Conservation (phyloP, 202 grass and related monocot genomes). For the Panicum virgatum region DNA sequence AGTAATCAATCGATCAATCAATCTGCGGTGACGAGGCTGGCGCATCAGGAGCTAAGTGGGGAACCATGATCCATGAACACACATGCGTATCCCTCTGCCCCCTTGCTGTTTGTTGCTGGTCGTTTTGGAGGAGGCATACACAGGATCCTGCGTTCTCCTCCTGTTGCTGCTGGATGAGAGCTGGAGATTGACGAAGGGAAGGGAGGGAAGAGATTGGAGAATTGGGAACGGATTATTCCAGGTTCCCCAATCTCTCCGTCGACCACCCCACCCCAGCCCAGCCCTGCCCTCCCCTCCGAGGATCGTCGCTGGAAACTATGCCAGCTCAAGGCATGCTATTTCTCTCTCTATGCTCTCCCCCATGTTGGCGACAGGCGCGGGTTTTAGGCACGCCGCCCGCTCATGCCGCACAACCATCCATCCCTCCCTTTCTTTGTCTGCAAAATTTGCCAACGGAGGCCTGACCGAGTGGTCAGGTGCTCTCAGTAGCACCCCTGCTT, state of each 20-base stretch:
- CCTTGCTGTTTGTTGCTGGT: neutral
- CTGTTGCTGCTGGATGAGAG: neutral
- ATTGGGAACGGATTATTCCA: slow-evolving; percentile 19
- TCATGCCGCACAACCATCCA: slow-evolving; percentile 24
- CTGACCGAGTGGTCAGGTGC: too few species aligned
- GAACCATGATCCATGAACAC: neutral
- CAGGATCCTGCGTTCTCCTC: neutral
- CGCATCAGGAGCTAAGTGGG: neutral
- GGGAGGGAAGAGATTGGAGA: neutral
- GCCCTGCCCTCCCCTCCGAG: neutral
- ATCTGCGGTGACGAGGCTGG: neutral
- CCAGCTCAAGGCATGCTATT: slow-evolving; percentile 7
- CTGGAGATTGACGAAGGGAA: neutral
- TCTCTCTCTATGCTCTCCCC: neutral
- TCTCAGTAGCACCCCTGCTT: too few species aligned
- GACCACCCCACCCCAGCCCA: neutral
- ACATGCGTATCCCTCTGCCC: neutral
- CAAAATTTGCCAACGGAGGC: too few species aligned
- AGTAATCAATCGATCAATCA: neutral
- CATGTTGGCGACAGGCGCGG: neutral
- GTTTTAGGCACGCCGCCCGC: neutral
- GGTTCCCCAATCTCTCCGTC: slow-evolving; percentile 24
- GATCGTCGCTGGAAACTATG: neutral
- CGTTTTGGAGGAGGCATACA: neutral
- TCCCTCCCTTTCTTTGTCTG: neutral